Evolutionary conservation across 306 rosid genomes (phyloP).

Genomic region (Lagenaria siceraria): DNA sequence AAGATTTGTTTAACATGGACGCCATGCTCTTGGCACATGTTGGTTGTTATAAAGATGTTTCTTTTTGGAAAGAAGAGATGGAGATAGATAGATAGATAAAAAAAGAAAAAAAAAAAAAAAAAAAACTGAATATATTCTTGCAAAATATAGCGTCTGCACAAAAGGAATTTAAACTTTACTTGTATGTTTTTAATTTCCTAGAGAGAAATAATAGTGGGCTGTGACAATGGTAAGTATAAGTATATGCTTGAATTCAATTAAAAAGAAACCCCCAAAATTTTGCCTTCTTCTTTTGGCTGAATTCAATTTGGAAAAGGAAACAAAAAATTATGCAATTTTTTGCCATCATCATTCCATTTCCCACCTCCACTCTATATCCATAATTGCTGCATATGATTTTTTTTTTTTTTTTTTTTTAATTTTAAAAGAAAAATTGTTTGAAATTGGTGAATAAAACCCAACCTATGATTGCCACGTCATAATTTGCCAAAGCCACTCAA

Average conservation of each 20-base stretch:
- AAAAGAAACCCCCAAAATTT: background rate
- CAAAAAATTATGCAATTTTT: background rate
- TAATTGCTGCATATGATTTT: background rate
- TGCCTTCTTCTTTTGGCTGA: background rate
- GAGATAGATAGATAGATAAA: no score
- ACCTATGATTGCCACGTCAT: background rate
- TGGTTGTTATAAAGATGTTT: background rate
- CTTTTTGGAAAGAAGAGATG: background rate
- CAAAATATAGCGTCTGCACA: background rate
- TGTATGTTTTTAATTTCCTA: background rate
- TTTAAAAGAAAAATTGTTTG: background rate
- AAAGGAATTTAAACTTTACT: background rate
- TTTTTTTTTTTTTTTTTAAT: background rate
- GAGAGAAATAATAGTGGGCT: background rate
- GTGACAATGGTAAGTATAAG: background rate
- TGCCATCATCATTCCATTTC: background rate
- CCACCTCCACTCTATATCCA: background rate
- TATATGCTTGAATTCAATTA: background rate
- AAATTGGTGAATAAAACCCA: background rate
- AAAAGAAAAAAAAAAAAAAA: background rate
- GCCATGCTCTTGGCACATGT: background rate
- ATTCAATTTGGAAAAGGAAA: background rate
- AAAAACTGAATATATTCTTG: background rate
- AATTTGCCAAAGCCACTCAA: background rate
- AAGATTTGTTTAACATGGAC: background rate